Base-by-base conservation (phyloP, 2,329 filamentous ascomycete genomes). In the Elsinoe arachidis region DNA sequence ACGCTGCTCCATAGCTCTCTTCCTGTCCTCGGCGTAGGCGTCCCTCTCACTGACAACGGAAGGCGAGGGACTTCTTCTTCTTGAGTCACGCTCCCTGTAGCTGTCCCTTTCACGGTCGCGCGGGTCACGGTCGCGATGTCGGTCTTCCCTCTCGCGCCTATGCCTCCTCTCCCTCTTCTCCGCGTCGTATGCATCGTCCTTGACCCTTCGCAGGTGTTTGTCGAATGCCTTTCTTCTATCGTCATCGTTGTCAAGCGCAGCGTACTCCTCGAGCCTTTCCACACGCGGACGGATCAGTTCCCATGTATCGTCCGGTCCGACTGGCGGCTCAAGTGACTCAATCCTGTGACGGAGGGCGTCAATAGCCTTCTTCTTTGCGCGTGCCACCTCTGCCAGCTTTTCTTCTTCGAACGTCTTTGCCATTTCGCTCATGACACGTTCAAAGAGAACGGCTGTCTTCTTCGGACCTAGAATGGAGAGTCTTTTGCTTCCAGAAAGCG, bases 1-100 rank as follows among this genome's bases (percentile, higher is more conserved):
- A 49, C 95, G 86, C 69, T 96, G 91, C 58, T 91, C 90, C 68
- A 93, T 91, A 43, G 92, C 92, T 71, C 92, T 93, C 66, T 90
- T 87, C 63, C 93, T 85, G 69, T 99, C 93, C 60, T 91, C 93
- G 73, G 97, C 93, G 61, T 71, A 69, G 55, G 69, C 71, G 57
- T 69, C 68, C 59, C 67, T 75, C 60, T 95, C 54, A 15, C 39
- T 56, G 53, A 43, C 30, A 9, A 30, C 38, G 9, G 49, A 53
- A 4, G 54, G 38, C 4, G 54, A 47, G n/a, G 26, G 33, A 43
- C 54, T 56, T 30, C 54, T 17, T 11, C 39, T 34, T n/a, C 54
- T 34, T 23, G 41, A 88, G 38, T 76, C 76, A 66, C 86, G 82
- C 61, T 95, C 89, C 56, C 92, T 88, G 51, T 39, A 26, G 9